phyloP scores from a whole-genome alignment of 2,329 filamentous ascomycete species.

The Lecanoromycetidae sp. region DNA sequence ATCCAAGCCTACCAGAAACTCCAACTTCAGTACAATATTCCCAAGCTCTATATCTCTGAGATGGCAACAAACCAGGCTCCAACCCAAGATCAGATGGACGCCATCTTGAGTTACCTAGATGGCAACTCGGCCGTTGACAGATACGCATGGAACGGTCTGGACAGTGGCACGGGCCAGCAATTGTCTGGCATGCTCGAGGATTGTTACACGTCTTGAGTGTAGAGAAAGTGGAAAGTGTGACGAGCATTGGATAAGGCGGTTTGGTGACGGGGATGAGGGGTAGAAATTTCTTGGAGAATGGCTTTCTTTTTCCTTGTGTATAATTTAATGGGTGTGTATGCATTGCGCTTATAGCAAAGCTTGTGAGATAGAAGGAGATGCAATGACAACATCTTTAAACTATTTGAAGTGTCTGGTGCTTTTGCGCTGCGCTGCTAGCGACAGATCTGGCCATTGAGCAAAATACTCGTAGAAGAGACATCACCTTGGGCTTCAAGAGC shows the following conservation, averaged over 20 bases:
- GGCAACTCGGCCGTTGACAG: slow-evolving; percentile 29
- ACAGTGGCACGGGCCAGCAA: not conserved
- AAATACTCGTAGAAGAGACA: too few species aligned
- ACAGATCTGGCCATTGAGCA: too few species aligned
- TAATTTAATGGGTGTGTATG: not conserved
- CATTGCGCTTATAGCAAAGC: not conserved
- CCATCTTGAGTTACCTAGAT: slow-evolving; percentile 27
- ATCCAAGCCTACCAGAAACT: slow-evolving; percentile 27
- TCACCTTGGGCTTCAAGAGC: too few species aligned
- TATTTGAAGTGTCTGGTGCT: too few species aligned
- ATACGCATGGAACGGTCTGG: slow-evolving; percentile 32
- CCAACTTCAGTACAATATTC: slow-evolving; percentile 25
- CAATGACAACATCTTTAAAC: too few species aligned
- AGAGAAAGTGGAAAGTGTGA: not conserved
- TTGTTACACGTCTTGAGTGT: not conserved
- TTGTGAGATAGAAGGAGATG: not conserved
- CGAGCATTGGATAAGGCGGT: not conserved
- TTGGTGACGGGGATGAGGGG: slow-evolving; percentile 1
- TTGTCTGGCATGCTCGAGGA: not conserved
- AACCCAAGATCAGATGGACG: slow-evolving; percentile 15
- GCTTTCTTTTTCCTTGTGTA: slow-evolving; percentile 5
- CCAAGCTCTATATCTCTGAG: slow-evolving; percentile 36
- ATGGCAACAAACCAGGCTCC: slow-evolving; percentile 27
- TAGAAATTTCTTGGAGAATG: not conserved
- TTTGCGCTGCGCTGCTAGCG: too few species aligned